These are phyloP conservation scores for Pisolithus marmoratus DNA, from an alignment of 768 basidiomycete species.

Conservation along the genomic window DNA sequence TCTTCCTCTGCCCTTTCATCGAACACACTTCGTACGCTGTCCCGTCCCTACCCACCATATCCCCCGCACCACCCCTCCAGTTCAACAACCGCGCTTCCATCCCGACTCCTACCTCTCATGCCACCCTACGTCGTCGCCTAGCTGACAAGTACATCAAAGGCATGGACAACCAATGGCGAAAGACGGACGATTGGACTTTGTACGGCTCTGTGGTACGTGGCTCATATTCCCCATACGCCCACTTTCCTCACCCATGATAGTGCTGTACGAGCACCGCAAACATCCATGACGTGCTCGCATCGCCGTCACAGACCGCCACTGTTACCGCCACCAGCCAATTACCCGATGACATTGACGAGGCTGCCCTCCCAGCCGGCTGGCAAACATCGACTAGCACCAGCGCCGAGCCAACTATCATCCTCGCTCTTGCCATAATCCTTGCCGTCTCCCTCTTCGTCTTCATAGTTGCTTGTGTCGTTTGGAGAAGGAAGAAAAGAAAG, in stretches of 20 bases:
- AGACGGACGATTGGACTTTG: slow-evolving; percentile 48
- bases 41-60: neutral
- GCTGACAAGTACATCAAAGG: slow-evolving; percentile 51
- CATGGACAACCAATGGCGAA: slow-evolving; percentile 55
- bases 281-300: neutral
- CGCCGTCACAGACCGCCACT: slow-evolving; percentile 5
- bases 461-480: slow-evolving; percentile 57
- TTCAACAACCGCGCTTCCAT: slow-evolving; percentile 9
- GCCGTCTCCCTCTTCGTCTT: slow-evolving; percentile 55
- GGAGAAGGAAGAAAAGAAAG: slow-evolving; percentile 42
- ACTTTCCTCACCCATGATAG: slow-evolving; percentile 8
- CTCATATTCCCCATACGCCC: neutral
- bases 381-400: slow-evolving; percentile 13
- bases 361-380: slow-evolving; percentile 54
- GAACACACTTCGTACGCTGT: slow-evolving; percentile 13
- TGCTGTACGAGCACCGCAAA: slow-evolving; percentile 10
- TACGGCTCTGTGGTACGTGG: slow-evolving; percentile 65
- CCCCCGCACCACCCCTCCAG: neutral
- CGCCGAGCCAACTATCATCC: slow-evolving; percentile 41
- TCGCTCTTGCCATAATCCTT: slow-evolving; percentile 57
- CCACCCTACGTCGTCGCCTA: slow-evolving; percentile 20
- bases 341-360: slow-evolving; percentile 16
- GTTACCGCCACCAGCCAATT: slow-evolving; percentile 5
- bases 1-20: slow-evolving; percentile 57
- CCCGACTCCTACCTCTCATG: slow-evolving; percentile 6